Conservation (phyloP, 2,329 filamentous ascomycete species). For the Epichloe sibirici region DNA sequence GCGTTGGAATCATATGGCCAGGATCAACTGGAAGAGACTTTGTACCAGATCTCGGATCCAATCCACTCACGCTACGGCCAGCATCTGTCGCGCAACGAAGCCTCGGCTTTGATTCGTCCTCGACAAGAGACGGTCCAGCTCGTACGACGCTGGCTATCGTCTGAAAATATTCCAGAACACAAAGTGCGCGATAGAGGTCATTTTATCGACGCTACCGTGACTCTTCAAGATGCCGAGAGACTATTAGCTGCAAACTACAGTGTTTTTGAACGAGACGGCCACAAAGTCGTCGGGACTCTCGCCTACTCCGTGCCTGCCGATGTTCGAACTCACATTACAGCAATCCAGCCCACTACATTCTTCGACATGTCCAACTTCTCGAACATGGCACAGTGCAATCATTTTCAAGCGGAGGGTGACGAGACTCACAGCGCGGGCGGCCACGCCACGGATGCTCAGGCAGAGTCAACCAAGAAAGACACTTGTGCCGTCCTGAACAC, state of each 20-base stretch:
- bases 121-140: constrained; percentile 23
- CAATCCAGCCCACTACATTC: constrained; percentile 37
- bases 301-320: constrained; percentile 27
- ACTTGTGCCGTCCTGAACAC: constrained; percentile 28
- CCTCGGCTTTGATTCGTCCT: constrained; percentile 36
- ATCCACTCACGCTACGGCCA: constrained; percentile 33
- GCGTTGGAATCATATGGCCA: constrained; percentile 15
- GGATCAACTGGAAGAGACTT: constrained; percentile 26
- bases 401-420: neutral
- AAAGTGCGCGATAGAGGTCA: constrained; percentile 24
- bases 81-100: constrained; percentile 34
- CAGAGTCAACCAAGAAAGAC: constrained; percentile 5
- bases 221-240: constrained; percentile 26
- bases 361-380: constrained; percentile 7
- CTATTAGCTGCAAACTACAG: constrained; percentile 36
- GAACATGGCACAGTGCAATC: neutral
- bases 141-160: constrained; percentile 33
- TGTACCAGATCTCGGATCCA: constrained; percentile 38
- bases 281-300: constrained; percentile 27
- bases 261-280: constrained; percentile 23
- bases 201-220: constrained; percentile 31
- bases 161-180: constrained; percentile 22
- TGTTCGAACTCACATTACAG: constrained; percentile 21
- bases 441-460: neutral
- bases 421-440: neutral